phyloP scores from a whole-genome alignment of 352 stramenopile species.

The Phytopythium ostracodes region DNA sequence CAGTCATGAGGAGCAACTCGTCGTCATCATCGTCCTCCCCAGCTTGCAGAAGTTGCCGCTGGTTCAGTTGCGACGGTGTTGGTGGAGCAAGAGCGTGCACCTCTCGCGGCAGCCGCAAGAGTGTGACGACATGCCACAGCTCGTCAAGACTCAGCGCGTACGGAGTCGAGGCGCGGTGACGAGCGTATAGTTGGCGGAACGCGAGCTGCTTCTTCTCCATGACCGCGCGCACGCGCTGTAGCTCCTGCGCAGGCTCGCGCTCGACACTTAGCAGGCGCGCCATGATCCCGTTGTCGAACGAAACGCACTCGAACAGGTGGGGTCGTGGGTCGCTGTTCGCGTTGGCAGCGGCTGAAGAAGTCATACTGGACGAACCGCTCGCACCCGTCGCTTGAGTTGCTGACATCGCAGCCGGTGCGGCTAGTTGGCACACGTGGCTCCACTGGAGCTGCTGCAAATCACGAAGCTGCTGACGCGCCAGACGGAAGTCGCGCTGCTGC shows the following conservation, averaged over 20 bases:
- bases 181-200: constrained; percentile 56
- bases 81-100: constrained; percentile 53
- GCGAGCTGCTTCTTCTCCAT: constrained; percentile 54
- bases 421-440: constrained; percentile 43
- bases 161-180: constrained; percentile 26
- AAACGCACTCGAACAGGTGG: constrained; percentile 59
- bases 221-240: constrained; percentile 29
- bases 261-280: constrained; percentile 58
- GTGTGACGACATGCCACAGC: constrained; percentile 67
- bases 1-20: constrained; percentile 9
- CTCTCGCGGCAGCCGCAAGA: constrained; percentile 47
- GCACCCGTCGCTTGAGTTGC: not conserved
- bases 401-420: not conserved
- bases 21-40: constrained; percentile 41
- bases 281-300: constrained; percentile 50
- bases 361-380: not conserved
- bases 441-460: constrained; percentile 45
- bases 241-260: constrained; percentile 38
- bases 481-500: not conserved
- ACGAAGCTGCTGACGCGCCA: constrained; percentile 10
- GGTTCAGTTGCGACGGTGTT: not conserved
- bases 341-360: not conserved
- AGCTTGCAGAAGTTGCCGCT: not conserved
- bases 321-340: constrained; percentile 27
- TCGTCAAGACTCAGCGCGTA: constrained; percentile 61